Percentiles rank a stretch among this genome's conserved stretches.
Conservation (phyloP, 371 early-diverging fungal genomes). For the Syncephalastrum sp. region DNA sequence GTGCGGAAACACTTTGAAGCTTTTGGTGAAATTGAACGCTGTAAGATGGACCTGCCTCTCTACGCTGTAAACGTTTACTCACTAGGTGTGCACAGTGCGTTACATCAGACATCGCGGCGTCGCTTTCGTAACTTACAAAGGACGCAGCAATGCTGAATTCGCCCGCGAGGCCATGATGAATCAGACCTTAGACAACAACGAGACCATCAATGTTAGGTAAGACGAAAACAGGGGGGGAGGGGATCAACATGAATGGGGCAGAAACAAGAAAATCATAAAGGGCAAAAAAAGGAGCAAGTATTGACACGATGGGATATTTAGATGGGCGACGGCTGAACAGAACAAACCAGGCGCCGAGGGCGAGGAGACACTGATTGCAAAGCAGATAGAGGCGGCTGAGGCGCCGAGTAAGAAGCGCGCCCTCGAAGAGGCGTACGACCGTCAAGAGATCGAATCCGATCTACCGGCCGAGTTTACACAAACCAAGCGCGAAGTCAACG, state of each 20-base stretch:
- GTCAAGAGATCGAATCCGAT: conserved; percentile 57
- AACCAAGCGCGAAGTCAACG: conserved; percentile 34
- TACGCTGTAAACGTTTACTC: neutral
- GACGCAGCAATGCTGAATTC: conserved; percentile 78
- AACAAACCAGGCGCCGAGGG: conserved; percentile 55
- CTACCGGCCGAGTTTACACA: conserved; percentile 61
- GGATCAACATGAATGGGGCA: too few species aligned
- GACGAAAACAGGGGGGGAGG: neutral
- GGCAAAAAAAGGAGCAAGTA: neutral
- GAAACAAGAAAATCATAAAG: neutral
- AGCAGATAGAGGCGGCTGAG: conserved; percentile 3
- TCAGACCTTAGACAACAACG: conserved; percentile 74
- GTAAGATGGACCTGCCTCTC: conserved; percentile 31
- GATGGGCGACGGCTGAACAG: conserved; percentile 87
- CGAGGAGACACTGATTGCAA: conserved; percentile 13
- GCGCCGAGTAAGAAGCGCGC: neutral
- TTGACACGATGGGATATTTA: conserved; percentile 6
- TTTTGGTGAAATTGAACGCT: conserved; percentile 77
- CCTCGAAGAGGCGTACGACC: conserved; percentile 16
- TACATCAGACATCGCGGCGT: conserved; percentile 68
- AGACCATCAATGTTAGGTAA: conserved; percentile 48
- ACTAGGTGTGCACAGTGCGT: conserved; percentile 33
- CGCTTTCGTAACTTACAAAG: conserved; percentile 78
- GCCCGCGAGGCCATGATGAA: conserved; percentile 90
- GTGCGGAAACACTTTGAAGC: conserved; percentile 71